Evolutionary conservation across 495 filamentous ascomycete genomes (phyloP), one percentile per base, ranked within the genome.

Genomic region (Venustampulla echinocandica): DNA sequence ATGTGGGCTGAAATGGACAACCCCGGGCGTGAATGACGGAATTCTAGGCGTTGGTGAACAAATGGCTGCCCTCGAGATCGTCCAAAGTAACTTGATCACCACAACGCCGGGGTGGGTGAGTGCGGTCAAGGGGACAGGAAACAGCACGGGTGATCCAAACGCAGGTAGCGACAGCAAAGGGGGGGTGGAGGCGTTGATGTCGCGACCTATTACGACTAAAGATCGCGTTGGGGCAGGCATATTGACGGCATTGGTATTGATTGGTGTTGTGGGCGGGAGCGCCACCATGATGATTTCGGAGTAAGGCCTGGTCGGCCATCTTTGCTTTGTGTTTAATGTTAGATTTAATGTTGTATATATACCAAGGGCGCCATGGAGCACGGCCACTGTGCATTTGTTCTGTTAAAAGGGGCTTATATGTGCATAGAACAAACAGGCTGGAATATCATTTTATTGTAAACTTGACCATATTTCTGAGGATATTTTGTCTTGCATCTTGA

Each of bases 1-100:
- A 1, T 94, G 88, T 59, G 85, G 86, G 0, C 64, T 83, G 55
- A 76, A 69, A 48, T 95, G 88, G 87, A 83, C 64, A 36, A 61
- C 68, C 1, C n/a, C n/a, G n/a, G 46, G 38, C 3, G 20, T 33
- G 10, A 84, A 75, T 61, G 85, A 89, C 50, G 75, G 71, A 1
- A 60, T 60, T 21, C 55, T 53, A 9, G 80, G 81, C 0, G 61
- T 85, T 17, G 82, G 84, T 0, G 75, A 86, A 64, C 74, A 85
- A 59, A 75, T 89, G 73, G 71, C 70, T 21, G 84, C 78, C 1
- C 62, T 90, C 27, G 77, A 82, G 54, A 74, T 83, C 18, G 68
- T 90, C 6, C 73, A 81, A 57, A 76, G 79, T 6, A 64, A 73
- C 14, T 55, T 82, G 3, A 61, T 69, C 2, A 49, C 55, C 10